Evolutionary conservation across 2,329 filamentous ascomycete species (phyloP), one percentile per base, ranked within the genome.

Genomic region (Penicillium sp.): DNA sequence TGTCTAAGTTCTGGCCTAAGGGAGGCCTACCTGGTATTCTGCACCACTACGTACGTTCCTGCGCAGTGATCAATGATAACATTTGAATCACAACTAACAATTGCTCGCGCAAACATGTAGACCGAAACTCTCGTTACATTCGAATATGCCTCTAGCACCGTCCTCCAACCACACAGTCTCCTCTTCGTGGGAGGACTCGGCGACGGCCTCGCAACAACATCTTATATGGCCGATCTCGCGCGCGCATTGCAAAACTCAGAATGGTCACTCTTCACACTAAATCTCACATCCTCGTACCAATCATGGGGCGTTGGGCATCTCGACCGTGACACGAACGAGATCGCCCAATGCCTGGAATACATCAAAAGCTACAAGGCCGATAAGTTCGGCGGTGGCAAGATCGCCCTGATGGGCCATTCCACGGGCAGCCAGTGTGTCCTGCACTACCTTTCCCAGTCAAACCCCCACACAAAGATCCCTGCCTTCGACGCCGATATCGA

Each of bases 341-440:
- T 86, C 22, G 78, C 72, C 0, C 69, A 75, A 43, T 80, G 81
- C 50, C 75, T 86, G 0, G 55, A 70, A 6, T 84, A 84, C 60
- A 79, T 85, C 63, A 73, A 71, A 16, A 56, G 67, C 0, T 69
- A 73, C 55, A 76, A 77, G 46, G 59, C 54, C 0, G 56, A 61
- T 7, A 62, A 63, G 30, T 65, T 64, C 33, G 59, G 60, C 28
- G 36, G 45, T 6, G 77, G 77, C 1, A 85, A 84, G 48, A 70
- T 88, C 14, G 82, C 87, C 22, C 70, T 88, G 4, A 85, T 89
- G 82, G 87, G 87, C 3, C 85, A 88, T 65, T 86, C 83, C 1
- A 89, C 87, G 0, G 87, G 87, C 0, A 88, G 83, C 59, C 87
- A 89, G 69, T 87, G 88, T 66, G 78, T 84, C 7, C 79, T 89